Evolutionary conservation across 345 rosid genomes (phyloP), one percentile per base, ranked within the genome.

Genomic region (Eucalyptus globulus): DNA sequence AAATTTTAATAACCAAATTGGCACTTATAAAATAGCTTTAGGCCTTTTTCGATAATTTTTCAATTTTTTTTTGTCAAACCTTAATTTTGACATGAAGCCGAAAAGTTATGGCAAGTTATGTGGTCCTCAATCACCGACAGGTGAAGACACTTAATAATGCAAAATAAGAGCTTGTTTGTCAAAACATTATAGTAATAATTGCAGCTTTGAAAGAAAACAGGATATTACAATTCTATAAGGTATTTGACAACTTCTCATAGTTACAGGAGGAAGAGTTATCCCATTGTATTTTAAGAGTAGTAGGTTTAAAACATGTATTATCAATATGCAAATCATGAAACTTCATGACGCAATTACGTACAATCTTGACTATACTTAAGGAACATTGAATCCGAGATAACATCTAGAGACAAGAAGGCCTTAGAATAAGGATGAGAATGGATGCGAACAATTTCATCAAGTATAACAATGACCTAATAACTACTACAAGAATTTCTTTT

Each of bases 11-110:
- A 60, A 60, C 8, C n/a, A 29, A 62, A 60, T 60, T 2, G 2
- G 8, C 14, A 1, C 0, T 4, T 0, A 0, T 27, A 60, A 12
- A 60, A 60, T 60, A 11, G 4, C 1, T 12, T 60, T 26, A 60
- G n/a, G 69, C 14, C n/a, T 27, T 60, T 60, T 58, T 26, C 6
- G 7, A 58, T 1, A 26, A 58, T 26, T 24, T 53, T 53, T 53
- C 34, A 34, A 34, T 67, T 9, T 65, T n/a, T 60, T 14, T 62
- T 62, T 69, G 0, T 76, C 83, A 40, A 76, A 40, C 5, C 45
- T 76, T 76, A 9, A 76, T 21, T 40, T 40, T 40, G 83, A 21
- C 83, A 1, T 40, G 83, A 76, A 37, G 47, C 83, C 2, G 5
- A 76, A 76, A 76, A 10, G 27, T 40, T 37, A 3, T 76, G 27